phyloP scores from a whole-genome alignment of 2,329 filamentous ascomycete species.

The Alternaria sp. region DNA sequence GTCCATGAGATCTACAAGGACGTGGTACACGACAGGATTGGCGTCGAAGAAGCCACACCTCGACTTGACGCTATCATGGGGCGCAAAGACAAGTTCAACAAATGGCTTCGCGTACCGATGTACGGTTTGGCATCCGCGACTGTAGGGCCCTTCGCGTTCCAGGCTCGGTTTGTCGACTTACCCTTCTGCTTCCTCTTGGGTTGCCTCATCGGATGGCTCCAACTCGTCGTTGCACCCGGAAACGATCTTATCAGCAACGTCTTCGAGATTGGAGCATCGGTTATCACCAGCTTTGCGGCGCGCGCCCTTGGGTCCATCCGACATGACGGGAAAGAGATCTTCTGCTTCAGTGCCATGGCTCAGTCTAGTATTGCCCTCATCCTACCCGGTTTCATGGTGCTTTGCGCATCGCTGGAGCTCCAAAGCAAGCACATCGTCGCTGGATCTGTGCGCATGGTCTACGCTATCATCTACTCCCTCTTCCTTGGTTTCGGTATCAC shows the following conservation, averaged over 20 bases:
- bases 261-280: conserved; percentile 57
- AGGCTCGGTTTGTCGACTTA: conserved; percentile 77
- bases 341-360: conserved; percentile 59
- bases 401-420: conserved; percentile 58
- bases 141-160: conserved; percentile 82
- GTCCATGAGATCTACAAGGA: conserved; percentile 81
- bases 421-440: conserved; percentile 57
- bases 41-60: conserved; percentile 71
- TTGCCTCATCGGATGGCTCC: conserved; percentile 73
- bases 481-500: conserved; percentile 61
- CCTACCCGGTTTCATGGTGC: conserved; percentile 58
- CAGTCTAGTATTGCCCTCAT: conserved; percentile 59
- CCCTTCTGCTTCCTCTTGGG: conserved; percentile 79
- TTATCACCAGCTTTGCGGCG: conserved; percentile 58
- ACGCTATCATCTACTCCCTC: conserved; percentile 60
- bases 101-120: conserved; percentile 62
- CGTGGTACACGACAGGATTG: conserved; percentile 78
- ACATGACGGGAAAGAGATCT: conserved; percentile 48
- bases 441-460: conserved; percentile 59
- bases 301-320: conserved; percentile 58
- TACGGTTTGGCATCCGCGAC: conserved; percentile 78
- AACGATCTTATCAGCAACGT: conserved; percentile 71
- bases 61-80: conserved; percentile 68
- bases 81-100: conserved; percentile 61
- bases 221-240: conserved; percentile 74